Evolutionary conservation across 1,139 yeast species (phyloP).

Genomic region (Nematodospora anomalae): DNA sequence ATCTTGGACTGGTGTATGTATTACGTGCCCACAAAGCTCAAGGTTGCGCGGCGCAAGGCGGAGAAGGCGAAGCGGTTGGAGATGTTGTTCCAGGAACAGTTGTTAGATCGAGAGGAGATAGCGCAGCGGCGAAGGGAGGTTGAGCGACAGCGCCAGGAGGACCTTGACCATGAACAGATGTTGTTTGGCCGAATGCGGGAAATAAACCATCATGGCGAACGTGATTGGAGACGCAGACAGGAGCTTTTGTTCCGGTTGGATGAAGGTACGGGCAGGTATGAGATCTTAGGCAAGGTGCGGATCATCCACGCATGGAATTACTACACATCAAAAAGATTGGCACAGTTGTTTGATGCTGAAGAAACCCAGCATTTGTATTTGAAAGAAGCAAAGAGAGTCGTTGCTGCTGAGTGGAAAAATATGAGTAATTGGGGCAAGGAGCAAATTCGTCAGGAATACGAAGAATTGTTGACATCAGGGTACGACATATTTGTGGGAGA

Average conservation of each 20-base stretch:
- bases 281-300: conserved; percentile 1
- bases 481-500: conserved; percentile 32
- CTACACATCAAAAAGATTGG: background rate
- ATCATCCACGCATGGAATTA: conserved; percentile 1
- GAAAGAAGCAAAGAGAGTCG: background rate
- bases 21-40: background rate
- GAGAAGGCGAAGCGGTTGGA: background rate
- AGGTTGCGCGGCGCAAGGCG: background rate
- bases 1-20: conserved; percentile 7
- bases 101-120: background rate
- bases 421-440: background rate
- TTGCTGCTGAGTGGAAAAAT: background rate
- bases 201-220: background rate
- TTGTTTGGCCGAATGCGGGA: no score
- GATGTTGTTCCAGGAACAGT: background rate
- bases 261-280: conserved; percentile 4
- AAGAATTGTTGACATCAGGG: conserved; percentile 29
- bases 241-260: background rate
- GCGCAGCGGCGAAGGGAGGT: background rate
- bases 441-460: conserved; percentile 21
- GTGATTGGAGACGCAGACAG: background rate
- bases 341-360: background rate
- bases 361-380: background rate
- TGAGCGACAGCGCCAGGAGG: background rate
- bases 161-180: background rate